Evolutionary conservation across 441 rosid species (phyloP).

Genomic region (Gossypium aridum): DNA sequence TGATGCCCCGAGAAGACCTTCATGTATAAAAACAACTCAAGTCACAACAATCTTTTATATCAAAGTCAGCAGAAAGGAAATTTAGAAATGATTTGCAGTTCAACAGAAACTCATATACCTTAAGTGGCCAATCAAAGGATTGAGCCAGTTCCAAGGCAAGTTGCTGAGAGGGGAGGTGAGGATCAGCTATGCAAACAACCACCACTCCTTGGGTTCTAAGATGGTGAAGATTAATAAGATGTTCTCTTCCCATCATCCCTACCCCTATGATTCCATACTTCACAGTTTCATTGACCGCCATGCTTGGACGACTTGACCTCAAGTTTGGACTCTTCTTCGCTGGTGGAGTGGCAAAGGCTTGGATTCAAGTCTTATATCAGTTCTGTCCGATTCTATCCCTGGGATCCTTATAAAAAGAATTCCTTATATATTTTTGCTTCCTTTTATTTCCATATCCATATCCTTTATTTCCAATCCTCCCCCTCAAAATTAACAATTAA

Average conservation of each 20-base stretch:
- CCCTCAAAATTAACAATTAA: neutral
- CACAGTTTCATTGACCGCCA: conserved; percentile 23
- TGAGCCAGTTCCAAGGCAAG: conserved; percentile 49
- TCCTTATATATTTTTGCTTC: neutral
- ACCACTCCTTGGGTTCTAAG: conserved; percentile 54
- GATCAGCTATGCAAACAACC: conserved; percentile 79
- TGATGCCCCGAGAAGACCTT: conserved; percentile 78
- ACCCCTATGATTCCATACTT: conserved; percentile 84
- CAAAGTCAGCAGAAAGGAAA: neutral
- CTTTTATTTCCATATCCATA: neutral
- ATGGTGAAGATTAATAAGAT: conserved; percentile 80
- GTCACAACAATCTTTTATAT: neutral
- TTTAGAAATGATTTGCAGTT: neutral
- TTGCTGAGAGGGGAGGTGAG: conserved; percentile 65
- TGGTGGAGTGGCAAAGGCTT: neutral
- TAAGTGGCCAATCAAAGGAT: conserved; percentile 55
- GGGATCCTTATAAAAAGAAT: neutral
- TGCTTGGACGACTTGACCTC: conserved; percentile 5
- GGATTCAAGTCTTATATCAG: neutral
- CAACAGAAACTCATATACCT: conserved; percentile 27
- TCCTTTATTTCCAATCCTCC: neutral
- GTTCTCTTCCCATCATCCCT: conserved; percentile 99
- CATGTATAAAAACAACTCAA: conserved; percentile 8
- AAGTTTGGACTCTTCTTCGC: neutral
- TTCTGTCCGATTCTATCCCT: neutral